A percentile compares a stretch with the other conserved stretches of the same genome.
Conservation (phyloP, 2,329 filamentous ascomycete genomes). For the Nemania diffusa region DNA sequence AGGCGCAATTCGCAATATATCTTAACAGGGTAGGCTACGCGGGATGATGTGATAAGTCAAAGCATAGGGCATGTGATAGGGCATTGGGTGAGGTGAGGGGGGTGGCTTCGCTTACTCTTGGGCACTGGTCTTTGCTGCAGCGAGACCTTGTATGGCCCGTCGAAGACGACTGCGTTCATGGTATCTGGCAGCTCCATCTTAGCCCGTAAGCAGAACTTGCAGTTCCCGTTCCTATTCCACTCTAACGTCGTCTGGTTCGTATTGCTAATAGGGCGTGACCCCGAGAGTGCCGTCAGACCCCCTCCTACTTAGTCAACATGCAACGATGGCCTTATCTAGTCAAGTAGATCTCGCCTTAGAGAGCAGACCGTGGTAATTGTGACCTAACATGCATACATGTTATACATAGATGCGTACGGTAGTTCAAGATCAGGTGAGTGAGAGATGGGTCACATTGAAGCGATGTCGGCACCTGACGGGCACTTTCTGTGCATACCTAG, state of each 20-base stretch:
- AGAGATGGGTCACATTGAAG: slow-evolving; percentile 26
- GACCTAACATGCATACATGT: slow-evolving; percentile 24
- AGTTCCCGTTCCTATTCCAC: slow-evolving; percentile 20
- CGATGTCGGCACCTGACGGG: slow-evolving; percentile 30
- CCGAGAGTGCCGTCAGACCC: slow-evolving; percentile 6
- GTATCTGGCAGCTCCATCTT: slow-evolving; percentile 53
- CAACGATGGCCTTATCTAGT: slow-evolving; percentile 18
- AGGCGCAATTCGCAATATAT: slow-evolving; percentile 4
- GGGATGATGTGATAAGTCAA: slow-evolving; percentile 13
- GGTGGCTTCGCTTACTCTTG: slow-evolving; percentile 56
- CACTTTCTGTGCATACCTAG: slow-evolving; percentile 18
- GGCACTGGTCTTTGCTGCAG: slow-evolving; percentile 85
- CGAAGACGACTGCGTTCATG: slow-evolving; percentile 92
- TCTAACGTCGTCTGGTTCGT: slow-evolving; percentile 14
- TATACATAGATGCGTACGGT: slow-evolving; percentile 25
- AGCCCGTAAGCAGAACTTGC: slow-evolving; percentile 17
- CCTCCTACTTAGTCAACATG: slow-evolving; percentile 11
- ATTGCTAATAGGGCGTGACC: slow-evolving; percentile 15
- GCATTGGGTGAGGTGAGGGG: slow-evolving; percentile 1
- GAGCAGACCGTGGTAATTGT: slow-evolving; percentile 13
- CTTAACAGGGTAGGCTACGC: slow-evolving; percentile 3
- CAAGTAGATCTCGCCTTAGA: slow-evolving; percentile 19
- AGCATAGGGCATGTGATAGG: slow-evolving; percentile 8
- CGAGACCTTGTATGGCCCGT: slow-evolving; percentile 78
- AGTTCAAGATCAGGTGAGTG: slow-evolving; percentile 31